Percentiles rank a stretch among this genome's conserved stretches.
Evolutionary conservation across 495 filamentous ascomycete species (phyloP).

Genomic region (Hypoxylon fuscum): DNA sequence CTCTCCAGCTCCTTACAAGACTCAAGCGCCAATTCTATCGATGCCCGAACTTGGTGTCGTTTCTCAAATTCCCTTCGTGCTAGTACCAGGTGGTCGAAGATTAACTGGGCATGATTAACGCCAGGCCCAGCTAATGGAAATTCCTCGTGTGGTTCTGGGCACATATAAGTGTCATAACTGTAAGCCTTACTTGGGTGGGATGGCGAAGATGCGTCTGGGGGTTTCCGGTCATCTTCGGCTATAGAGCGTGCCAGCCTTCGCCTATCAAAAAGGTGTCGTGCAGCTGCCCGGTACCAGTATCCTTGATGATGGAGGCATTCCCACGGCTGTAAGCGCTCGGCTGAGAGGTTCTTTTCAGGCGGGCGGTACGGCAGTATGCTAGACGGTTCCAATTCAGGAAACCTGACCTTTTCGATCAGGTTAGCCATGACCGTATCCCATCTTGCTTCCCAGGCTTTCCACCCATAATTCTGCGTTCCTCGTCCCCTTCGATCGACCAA

Average conservation of each 20-base stretch:
- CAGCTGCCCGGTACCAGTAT: conserved; percentile 82
- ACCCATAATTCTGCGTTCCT: conserved; percentile 83
- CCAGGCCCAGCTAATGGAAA: conserved; percentile 63
- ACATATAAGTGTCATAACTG: conserved; percentile 87
- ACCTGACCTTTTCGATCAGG: conserved; percentile 70
- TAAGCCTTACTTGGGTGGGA: conserved; percentile 72
- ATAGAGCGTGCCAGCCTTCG: conserved; percentile 71
- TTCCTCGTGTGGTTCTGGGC: conserved; percentile 78
- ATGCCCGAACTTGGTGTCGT: conserved; percentile 68
- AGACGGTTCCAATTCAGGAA: conserved; percentile 53
- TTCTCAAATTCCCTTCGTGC: conserved; percentile 72
- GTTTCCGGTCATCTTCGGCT: conserved; percentile 74
- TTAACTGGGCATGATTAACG: conserved; percentile 70
- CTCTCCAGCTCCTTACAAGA: conserved; percentile 73
- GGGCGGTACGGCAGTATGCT: conserved; percentile 58
- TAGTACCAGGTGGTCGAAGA: conserved; percentile 66
- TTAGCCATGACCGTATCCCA: conserved; percentile 86
- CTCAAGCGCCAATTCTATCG: conserved; percentile 74
- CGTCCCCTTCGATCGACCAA: conserved; percentile 83
- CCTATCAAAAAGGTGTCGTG: conserved; percentile 70
- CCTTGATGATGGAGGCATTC: conserved; percentile 86
- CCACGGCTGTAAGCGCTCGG: conserved; percentile 77
- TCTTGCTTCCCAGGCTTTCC: conserved; percentile 86
- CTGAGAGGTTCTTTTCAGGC: conserved; percentile 73
- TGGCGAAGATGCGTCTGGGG: conserved; percentile 72